Conservation (phyloP, 495 filamentous ascomycete genomes). For the Barbatosphaeria neglecta region DNA sequence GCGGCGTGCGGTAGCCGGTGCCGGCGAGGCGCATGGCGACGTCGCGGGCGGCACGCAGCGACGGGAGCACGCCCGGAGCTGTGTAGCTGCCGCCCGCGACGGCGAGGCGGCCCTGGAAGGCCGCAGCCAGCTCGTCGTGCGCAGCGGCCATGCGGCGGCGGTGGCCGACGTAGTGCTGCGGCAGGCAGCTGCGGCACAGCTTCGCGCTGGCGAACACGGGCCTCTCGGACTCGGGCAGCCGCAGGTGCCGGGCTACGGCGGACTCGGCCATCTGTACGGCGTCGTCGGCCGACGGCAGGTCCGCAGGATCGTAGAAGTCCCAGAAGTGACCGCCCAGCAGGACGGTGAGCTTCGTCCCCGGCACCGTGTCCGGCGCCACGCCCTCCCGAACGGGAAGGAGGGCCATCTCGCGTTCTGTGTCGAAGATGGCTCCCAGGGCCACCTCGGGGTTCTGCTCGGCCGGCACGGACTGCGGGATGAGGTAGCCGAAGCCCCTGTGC, state of each 20-base stretch:
- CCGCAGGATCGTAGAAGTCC: slow-evolving; percentile 42
- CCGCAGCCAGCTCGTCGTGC: slow-evolving; percentile 38
- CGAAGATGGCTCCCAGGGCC: slow-evolving; percentile 85
- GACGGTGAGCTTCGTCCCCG: slow-evolving; percentile 80
- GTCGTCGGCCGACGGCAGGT: slow-evolving; percentile 47
- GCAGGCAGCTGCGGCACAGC: slow-evolving; percentile 70
- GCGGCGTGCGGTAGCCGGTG: background rate
- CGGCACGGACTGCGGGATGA: slow-evolving; percentile 62
- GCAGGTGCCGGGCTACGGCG: slow-evolving; percentile 61
- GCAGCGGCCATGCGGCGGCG: slow-evolving; percentile 46
- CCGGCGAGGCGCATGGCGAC: slow-evolving; percentile 16
- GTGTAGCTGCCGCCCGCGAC: slow-evolving; percentile 74
- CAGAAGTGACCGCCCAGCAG: slow-evolving; percentile 95
- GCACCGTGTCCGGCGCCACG: slow-evolving; percentile 39
- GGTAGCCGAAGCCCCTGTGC: slow-evolving; percentile 71
- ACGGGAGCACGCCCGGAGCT: slow-evolving; percentile 22
- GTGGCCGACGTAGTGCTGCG: slow-evolving; percentile 80
- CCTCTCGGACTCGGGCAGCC: slow-evolving; percentile 36
- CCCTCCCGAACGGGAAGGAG: slow-evolving; percentile 17
- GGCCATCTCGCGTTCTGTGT: slow-evolving; percentile 46
- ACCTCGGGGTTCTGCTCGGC: slow-evolving; percentile 67
- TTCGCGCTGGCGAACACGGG: slow-evolving; percentile 45
- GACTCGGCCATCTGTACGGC: slow-evolving; percentile 55
- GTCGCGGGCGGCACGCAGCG: slow-evolving; percentile 29
- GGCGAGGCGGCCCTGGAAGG: slow-evolving; percentile 52